Evolutionary conservation across 768 basidiomycete species (phyloP).

Genomic region (Inosperma sp.): DNA sequence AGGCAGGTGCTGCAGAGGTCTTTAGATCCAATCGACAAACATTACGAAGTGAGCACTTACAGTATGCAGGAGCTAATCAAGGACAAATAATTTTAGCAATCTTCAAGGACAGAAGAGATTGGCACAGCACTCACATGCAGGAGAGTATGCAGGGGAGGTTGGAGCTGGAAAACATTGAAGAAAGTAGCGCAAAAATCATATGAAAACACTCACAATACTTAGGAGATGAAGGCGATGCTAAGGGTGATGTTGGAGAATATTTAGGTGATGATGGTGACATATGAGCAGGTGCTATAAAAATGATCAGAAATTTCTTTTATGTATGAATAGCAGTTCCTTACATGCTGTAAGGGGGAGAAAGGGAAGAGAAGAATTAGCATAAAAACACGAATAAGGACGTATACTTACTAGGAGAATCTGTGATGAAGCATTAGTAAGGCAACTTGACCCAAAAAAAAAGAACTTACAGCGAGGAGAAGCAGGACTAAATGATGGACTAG

Average conservation of each 20-base stretch:
- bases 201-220: constrained; percentile 71
- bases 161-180: constrained; percentile 49
- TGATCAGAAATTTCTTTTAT: constrained; percentile 6
- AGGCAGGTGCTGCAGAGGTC: constrained; percentile 59
- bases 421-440: constrained; percentile 14
- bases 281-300: constrained; percentile 61
- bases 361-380: too few relatives aligned
- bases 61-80: constrained; percentile 69
- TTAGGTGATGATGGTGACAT: constrained; percentile 89
- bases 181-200: background rate
- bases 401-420: constrained; percentile 78
- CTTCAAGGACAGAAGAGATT: background rate
- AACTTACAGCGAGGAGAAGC: constrained; percentile 86
- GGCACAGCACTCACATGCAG: constrained; percentile 65
- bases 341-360: constrained; percentile 21
- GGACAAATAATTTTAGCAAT: constrained; percentile 3
- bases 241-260: constrained; percentile 92
- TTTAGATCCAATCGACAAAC: constrained; percentile 12
- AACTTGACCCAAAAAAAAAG: constrained; percentile 7
- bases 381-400: constrained; percentile 8
- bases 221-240: constrained; percentile 84
- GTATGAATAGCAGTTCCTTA: background rate
- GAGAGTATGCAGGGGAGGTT: constrained; percentile 83
- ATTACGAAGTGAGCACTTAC: constrained; percentile 40
- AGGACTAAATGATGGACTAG: constrained; percentile 87